Evolutionary conservation across 2,329 filamentous ascomycete species (phyloP), one percentile per base, ranked within the genome.

Genomic region (Penicillium sclerotiorum): DNA sequence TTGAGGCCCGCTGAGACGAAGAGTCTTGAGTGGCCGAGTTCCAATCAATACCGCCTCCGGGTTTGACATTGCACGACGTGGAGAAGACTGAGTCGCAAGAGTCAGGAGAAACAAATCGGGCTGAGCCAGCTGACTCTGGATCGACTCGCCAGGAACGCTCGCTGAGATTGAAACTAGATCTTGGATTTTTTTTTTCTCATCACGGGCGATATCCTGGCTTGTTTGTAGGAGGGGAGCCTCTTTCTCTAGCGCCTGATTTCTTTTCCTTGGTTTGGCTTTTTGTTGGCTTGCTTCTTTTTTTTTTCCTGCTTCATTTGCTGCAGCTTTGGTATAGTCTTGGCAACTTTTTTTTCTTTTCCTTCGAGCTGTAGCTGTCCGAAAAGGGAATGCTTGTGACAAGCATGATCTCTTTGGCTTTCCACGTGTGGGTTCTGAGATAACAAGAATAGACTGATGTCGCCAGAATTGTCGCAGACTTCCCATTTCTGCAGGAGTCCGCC

Each of bases 401-500:
- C 33, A 32, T 28, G 18, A 33, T 47, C 30, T 40, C 25, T 35
- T 45, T 36, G n/a, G 7, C 6, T 22, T 22, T 20, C 50, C 53
- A 53, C 45, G 50, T 50, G 53, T 45, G 38, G 17, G 11, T 13
- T 47, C 41, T 53, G 33, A 20, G 35, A 23, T 32, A 39, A 37
- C 32, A n/a, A 30, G 18, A 33, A 38, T 32, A 43, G 51, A 56
- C 39, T 49, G 49, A 50, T 45, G 52, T 49, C 21, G 23, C 41
- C 40, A 32, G 30, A 47, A 53, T n/a, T 47, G 44, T 50, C 45
- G 46, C 27, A 27, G 45, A 38, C 63, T 63, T 55, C 51, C 35
- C 47, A 18, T 43, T 55, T 58, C 61, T 67, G 67, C 67, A 69
- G 59, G 56, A 64, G 52, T 53, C 61, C 61, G 62, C 48, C 65